These are phyloP conservation scores for Alternaria atra DNA, from an alignment of 2,329 filamentous ascomycete species.

Conservation along the genomic window DNA sequence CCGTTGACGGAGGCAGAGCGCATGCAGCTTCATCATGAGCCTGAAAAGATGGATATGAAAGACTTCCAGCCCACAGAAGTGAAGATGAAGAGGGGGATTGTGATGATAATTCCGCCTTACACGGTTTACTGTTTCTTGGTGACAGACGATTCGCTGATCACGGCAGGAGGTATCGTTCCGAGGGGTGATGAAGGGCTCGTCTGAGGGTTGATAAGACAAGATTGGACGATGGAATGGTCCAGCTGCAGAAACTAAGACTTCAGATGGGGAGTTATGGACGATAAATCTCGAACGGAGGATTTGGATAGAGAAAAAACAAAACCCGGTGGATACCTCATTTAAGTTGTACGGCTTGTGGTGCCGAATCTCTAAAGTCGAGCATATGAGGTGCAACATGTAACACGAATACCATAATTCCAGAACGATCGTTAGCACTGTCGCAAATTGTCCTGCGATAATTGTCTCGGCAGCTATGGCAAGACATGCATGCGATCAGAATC, in stretches of 20 bases:
- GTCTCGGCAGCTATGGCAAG: neutral
- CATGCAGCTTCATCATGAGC: neutral
- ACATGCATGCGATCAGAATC: neutral
- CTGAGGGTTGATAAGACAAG: neutral
- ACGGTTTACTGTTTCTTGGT: slow-evolving; percentile 3
- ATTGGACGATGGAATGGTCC: neutral
- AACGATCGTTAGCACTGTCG: neutral
- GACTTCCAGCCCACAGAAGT: neutral
- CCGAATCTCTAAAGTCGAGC: too few species aligned
- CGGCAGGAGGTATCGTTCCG: neutral
- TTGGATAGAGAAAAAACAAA: too few species aligned
- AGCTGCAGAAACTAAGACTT: too few species aligned
- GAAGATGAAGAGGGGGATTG: neutral
- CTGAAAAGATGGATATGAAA: neutral
- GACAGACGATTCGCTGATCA: slow-evolving; percentile 1
- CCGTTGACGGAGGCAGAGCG: neutral
- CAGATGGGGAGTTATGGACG: too few species aligned
- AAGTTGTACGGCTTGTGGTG: too few species aligned
- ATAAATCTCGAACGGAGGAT: too few species aligned
- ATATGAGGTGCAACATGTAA: neutral
- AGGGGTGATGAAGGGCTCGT: neutral
- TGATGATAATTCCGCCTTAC: slow-evolving; percentile 3
- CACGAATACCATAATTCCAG: neutral
- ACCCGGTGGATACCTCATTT: too few species aligned
- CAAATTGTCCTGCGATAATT: neutral